phyloP scores from a whole-genome alignment of 1,284 basidiomycete genomes.

The Somion occarium region DNA sequence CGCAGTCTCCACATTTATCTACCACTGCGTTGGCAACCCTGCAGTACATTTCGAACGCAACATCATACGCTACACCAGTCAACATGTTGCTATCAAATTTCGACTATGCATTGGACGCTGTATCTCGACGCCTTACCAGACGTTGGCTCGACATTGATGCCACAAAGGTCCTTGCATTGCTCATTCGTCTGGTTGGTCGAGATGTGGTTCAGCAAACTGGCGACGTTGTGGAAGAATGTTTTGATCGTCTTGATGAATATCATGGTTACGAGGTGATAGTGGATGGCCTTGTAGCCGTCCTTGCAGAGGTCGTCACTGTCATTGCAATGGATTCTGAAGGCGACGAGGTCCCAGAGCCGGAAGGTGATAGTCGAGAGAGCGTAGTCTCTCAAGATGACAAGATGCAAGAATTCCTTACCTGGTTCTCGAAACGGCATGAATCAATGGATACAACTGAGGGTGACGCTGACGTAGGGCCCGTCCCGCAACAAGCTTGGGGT shows the following conservation, averaged over 20 bases:
- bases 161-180: constrained; percentile 73
- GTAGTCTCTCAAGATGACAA: constrained; percentile 18
- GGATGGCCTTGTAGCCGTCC: constrained; percentile 83
- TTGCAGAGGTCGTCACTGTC: constrained; percentile 72
- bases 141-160: constrained; percentile 77
- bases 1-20: constrained; percentile 60
- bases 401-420: constrained; percentile 53
- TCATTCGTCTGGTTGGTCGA: constrained; percentile 80
- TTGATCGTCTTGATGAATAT: constrained; percentile 89
- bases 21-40: constrained; percentile 70
- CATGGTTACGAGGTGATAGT: constrained; percentile 87
- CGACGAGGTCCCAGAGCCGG: constrained; percentile 7
- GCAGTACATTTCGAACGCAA: constrained; percentile 58
- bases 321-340: constrained; percentile 50
- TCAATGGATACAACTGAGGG: constrained; percentile 18
- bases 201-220: constrained; percentile 83
- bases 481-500: constrained; percentile 52
- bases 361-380: constrained; percentile 1
- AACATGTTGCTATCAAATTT: constrained; percentile 89
- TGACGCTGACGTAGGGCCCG: constrained; percentile 49
- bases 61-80: constrained; percentile 78
- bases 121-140: constrained; percentile 75
- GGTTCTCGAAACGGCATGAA: constrained; percentile 54
- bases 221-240: constrained; percentile 93
- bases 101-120: constrained; percentile 88